phyloP scores from a whole-genome alignment of 2,329 filamentous ascomycete genomes.

The Knoxdaviesia capensis region DNA sequence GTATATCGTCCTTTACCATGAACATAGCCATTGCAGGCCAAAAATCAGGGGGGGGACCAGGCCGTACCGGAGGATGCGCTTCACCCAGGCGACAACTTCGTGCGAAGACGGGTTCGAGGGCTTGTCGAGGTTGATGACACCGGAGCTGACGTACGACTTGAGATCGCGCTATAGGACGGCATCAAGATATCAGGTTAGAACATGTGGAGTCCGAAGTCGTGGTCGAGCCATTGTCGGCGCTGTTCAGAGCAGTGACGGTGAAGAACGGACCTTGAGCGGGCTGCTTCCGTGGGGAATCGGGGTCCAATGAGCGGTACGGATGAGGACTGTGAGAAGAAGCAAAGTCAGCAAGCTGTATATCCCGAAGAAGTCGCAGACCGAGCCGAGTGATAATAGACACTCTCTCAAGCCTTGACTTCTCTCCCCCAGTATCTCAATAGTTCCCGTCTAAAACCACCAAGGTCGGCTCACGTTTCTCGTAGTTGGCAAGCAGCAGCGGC shows the following conservation, averaged over 20 bases:
- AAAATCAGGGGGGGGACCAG: background rate
- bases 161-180: conserved; percentile 44
- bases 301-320: conserved; percentile 90
- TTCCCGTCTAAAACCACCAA: background rate
- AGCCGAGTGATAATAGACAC: too few relatives aligned
- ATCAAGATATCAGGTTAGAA: too few relatives aligned
- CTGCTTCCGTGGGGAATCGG: conserved; percentile 87
- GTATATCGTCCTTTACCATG: background rate
- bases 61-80: conserved; percentile 74
- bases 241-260: background rate
- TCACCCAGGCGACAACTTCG: conserved; percentile 98
- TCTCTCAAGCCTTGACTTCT: too few relatives aligned
- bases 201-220: too few relatives aligned
- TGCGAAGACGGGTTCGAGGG: conserved; percentile 94
- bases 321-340: conserved; percentile 42
- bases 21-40: conserved; percentile 3
- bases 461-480: conserved; percentile 54
- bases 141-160: conserved; percentile 91
- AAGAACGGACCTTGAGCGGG: conserved; percentile 39
- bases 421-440: too few relatives aligned
- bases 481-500: conserved; percentile 92
- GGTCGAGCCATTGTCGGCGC: too few relatives aligned
- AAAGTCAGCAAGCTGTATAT: conserved; percentile 7
- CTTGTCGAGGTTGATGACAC: conserved; percentile 78
- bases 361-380: too few relatives aligned